Conservation (phyloP, 2,329 filamentous ascomycete species). For the Colletotrichum siamense region DNA sequence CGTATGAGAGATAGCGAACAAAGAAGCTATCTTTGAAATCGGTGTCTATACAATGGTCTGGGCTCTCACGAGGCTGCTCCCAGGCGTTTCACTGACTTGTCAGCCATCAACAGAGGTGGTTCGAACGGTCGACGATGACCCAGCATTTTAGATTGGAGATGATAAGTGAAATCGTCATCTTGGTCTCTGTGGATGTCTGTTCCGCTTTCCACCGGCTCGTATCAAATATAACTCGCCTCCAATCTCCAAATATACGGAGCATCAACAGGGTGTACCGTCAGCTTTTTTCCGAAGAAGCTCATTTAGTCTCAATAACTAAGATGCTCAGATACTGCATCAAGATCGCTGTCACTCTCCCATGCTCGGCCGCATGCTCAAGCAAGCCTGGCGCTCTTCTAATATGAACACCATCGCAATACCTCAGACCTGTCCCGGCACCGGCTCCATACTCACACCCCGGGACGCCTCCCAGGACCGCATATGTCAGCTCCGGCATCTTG, state of each 20-base stretch:
- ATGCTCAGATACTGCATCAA: background rate
- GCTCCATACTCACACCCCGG: background rate
- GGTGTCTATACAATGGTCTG: background rate
- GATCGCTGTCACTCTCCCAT: background rate
- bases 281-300: background rate
- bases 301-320: background rate
- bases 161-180: background rate
- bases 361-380: background rate
- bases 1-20: background rate
- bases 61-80: background rate
- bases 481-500: background rate
- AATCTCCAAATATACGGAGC: background rate
- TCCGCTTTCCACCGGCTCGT: background rate
- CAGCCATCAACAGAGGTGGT: background rate
- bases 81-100: background rate
- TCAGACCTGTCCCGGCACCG: background rate
- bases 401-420: background rate
- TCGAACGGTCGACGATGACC: background rate
- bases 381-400: background rate
- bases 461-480: background rate
- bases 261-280: background rate
- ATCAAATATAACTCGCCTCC: background rate
- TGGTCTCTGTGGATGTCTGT: background rate
- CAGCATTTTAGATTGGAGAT: accelerated
- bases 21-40: background rate